These are phyloP conservation scores for Alternaria incomplexa DNA, from an alignment of 2,329 filamentous ascomycete species.

Conservation along the genomic window DNA sequence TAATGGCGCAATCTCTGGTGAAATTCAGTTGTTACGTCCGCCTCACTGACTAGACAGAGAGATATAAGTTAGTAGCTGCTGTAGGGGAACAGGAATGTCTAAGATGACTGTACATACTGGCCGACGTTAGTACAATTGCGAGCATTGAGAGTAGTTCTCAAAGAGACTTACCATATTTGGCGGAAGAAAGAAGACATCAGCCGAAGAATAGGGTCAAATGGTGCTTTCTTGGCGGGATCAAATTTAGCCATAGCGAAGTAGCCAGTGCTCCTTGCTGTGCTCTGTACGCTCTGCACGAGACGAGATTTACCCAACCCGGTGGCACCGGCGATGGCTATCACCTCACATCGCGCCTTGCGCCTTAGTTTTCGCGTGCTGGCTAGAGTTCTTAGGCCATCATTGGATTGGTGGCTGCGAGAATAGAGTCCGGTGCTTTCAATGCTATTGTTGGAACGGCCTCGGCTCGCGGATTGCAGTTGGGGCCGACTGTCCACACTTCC, in stretches of 20 bases:
- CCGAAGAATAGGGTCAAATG: constrained; percentile 66
- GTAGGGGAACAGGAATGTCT: background rate
- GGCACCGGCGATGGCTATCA: constrained; percentile 63
- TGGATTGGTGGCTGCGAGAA: constrained; percentile 36
- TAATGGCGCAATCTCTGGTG: constrained; percentile 64
- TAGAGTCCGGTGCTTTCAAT: constrained; percentile 35
- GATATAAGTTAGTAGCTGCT: background rate
- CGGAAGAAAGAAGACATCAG: constrained; percentile 67
- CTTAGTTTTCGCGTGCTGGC: constrained; percentile 52
- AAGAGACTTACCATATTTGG: constrained; percentile 57
- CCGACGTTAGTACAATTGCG: background rate
- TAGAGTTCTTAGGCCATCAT: constrained; percentile 31
- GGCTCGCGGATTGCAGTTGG: constrained; percentile 19
- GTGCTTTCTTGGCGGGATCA: constrained; percentile 63
- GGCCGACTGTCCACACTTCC: constrained; percentile 30
- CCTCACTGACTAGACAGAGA: constrained; percentile 57
- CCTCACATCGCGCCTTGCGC: constrained; percentile 63
- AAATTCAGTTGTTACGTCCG: constrained; percentile 66
- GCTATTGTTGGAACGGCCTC: constrained; percentile 39
- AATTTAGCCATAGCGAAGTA: constrained; percentile 68
- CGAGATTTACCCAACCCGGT: constrained; percentile 67
- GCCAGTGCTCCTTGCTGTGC: constrained; percentile 62
- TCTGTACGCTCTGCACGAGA: constrained; percentile 64
- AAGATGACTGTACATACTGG: background rate
- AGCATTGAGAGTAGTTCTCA: background rate